phyloP scores from a whole-genome alignment of 768 basidiomycete species.

The Phanerodontia chrysosporium region DNA sequence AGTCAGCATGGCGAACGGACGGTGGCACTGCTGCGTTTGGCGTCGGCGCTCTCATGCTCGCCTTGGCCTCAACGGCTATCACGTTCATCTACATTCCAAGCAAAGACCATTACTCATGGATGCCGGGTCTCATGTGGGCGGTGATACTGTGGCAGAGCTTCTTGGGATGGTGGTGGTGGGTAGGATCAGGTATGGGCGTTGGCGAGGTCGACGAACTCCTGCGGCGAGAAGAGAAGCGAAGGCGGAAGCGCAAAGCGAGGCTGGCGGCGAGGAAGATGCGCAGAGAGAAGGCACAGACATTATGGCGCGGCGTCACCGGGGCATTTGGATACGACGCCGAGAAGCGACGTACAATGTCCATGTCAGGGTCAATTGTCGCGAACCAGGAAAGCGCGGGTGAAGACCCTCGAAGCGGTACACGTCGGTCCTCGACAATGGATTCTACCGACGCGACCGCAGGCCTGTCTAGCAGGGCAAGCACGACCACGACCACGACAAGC shows the following conservation, averaged over 20 bases:
- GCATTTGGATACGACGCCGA: conserved; percentile 33
- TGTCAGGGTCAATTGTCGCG: neutral
- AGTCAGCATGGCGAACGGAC: conserved; percentile 92
- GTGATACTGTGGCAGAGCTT: conserved; percentile 97
- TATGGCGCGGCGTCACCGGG: conserved; percentile 56
- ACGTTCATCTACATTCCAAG: conserved; percentile 84
- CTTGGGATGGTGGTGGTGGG: conserved; percentile 99
- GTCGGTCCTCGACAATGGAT: neutral
- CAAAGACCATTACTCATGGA: conserved; percentile 87
- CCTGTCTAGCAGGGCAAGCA: neutral
- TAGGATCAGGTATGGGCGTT: conserved; percentile 83
- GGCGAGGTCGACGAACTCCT: conserved; percentile 67
- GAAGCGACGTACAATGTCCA: neutral
- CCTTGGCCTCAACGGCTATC: conserved; percentile 76
- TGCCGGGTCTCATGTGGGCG: conserved; percentile 85
- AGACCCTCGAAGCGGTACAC: neutral
- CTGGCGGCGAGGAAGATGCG: conserved; percentile 46
- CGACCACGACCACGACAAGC: neutral
- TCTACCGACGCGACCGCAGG: neutral
- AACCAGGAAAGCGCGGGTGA: too few relatives aligned
- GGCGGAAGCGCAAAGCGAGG: conserved; percentile 41
- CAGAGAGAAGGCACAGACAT: conserved; percentile 48
- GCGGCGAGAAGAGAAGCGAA: conserved; percentile 47
- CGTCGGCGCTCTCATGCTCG: conserved; percentile 75
- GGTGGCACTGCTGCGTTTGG: conserved; percentile 97